These are phyloP conservation scores for Talinum fruticosum DNA, from an alignment of 148 eudicot species.

Conservation along the genomic window DNA sequence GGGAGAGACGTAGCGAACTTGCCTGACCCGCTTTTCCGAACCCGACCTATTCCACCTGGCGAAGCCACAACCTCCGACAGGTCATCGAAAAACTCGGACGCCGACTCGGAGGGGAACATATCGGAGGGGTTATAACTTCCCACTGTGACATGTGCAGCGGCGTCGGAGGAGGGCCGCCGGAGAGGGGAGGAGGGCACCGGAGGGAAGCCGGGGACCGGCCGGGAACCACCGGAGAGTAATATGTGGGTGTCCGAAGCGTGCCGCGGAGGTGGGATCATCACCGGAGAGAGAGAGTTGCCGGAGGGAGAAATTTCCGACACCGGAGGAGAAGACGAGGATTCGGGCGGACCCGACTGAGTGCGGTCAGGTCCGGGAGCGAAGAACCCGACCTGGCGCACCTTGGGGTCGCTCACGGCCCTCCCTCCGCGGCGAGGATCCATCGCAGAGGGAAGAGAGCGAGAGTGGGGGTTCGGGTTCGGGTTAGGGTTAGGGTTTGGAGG, in stretches of 20 bases:
- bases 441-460: neutral
- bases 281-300: conserved; percentile 69
- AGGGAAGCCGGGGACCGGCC: conserved; percentile 21
- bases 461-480: neutral
- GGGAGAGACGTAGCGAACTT: conserved; percentile 67
- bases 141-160: conserved; percentile 35
- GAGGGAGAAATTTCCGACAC: conserved; percentile 41
- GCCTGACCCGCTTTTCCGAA: conserved; percentile 30
- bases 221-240: conserved; percentile 15
- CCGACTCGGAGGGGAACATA: conserved; percentile 35
- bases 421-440: conserved; percentile 82
- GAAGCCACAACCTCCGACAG: conserved; percentile 27
- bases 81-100: conserved; percentile 31
- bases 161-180: conserved; percentile 22
- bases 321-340: conserved; percentile 35
- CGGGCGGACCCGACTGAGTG: conserved; percentile 46
- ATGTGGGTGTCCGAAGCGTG: conserved; percentile 53
- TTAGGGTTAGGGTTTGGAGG: conserved; percentile 32
- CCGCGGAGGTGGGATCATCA: conserved; percentile 87
- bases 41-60: conserved; percentile 20
- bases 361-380: conserved; percentile 67
- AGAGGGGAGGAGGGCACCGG: conserved; percentile 27
- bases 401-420: conserved; percentile 82
- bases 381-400: conserved; percentile 85
- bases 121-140: conserved; percentile 79